A percentile compares a stretch with the other conserved stretches of the same genome.
Conservation (phyloP, 768 basidiomycete genomes). For the Mycena polygramma region DNA sequence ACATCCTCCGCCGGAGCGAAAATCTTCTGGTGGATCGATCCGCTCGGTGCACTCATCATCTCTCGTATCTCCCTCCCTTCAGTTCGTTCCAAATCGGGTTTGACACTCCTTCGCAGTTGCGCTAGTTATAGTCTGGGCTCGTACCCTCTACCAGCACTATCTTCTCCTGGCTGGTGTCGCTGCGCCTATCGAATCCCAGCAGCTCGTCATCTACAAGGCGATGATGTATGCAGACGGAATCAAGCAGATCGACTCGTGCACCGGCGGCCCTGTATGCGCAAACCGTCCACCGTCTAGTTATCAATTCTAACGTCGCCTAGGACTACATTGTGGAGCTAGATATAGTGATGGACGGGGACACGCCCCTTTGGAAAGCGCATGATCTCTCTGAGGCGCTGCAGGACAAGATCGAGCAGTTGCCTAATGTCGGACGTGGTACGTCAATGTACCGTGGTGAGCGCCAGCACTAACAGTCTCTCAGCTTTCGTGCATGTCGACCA, state of each 20-base stretch:
- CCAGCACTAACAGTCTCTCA: not conserved
- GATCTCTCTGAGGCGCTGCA: conserved; percentile 64
- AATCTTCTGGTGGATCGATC: conserved; percentile 63
- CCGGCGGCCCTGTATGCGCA: conserved; percentile 50
- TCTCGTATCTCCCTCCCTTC: conserved; percentile 27
- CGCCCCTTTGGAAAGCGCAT: conserved; percentile 69
- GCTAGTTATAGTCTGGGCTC: conserved; percentile 64
- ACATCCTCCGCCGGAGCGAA: conserved; percentile 62
- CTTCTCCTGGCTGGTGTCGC: conserved; percentile 72
- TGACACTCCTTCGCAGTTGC: conserved; percentile 51
- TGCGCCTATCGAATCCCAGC: conserved; percentile 70
- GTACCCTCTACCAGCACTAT: conserved; percentile 67
- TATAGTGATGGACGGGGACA: conserved; percentile 71
- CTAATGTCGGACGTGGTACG: conserved; percentile 61
- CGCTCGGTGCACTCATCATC: conserved; percentile 60
- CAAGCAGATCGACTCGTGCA: conserved; percentile 68
- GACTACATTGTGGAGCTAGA: conserved; percentile 75
- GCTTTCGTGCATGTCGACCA: conserved; percentile 77
- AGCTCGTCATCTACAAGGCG: conserved; percentile 75
- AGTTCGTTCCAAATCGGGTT: not conserved
- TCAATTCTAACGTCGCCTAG: conserved; percentile 31
- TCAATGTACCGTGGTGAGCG: not conserved
- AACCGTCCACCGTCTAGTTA: too few relatives aligned
- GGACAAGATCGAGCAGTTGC: conserved; percentile 68
- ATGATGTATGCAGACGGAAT: conserved; percentile 73